A percentile compares a stretch with the other conserved stretches of the same genome.
Conservation (phyloP, 371 early-diverging fungal genomes). For the Rhizomucor pusillus region DNA sequence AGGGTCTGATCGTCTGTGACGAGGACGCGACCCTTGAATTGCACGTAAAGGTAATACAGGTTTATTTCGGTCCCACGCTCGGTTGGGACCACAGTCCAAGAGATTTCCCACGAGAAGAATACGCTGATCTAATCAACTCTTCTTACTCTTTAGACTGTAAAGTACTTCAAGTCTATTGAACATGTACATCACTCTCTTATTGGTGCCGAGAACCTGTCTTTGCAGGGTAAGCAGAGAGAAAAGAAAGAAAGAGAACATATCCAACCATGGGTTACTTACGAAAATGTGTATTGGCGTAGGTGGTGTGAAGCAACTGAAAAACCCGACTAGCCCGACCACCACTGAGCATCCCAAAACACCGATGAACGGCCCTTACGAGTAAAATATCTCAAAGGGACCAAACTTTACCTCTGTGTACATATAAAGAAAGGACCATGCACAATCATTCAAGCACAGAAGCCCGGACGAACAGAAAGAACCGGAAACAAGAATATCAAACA, state of each 20-base stretch:
- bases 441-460: too few species aligned
- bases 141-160: constrained; percentile 57
- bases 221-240: constrained; percentile 53
- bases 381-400: neutral
- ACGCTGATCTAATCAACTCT: neutral
- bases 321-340: constrained; percentile 5
- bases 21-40: constrained; percentile 83
- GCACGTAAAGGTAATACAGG: constrained; percentile 62
- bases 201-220: constrained; percentile 76
- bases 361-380: constrained; percentile 22
- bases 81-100: neutral
- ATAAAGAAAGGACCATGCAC: too few species aligned
- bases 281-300: constrained; percentile 1
- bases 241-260: neutral
- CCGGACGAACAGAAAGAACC: too few species aligned
- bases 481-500: too few species aligned
- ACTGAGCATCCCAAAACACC: constrained; percentile 13
- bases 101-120: neutral
- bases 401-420: too few species aligned
- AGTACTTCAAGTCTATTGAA: constrained; percentile 89
- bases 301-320: constrained; percentile 17
- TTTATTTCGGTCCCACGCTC: neutral
- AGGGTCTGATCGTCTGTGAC: constrained; percentile 80
- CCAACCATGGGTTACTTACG: neutral
- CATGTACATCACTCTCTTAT: constrained; percentile 82